phyloP scores from a whole-genome alignment of 2,329 filamentous ascomycete genomes.

The Pyrenophora seminiperda region DNA sequence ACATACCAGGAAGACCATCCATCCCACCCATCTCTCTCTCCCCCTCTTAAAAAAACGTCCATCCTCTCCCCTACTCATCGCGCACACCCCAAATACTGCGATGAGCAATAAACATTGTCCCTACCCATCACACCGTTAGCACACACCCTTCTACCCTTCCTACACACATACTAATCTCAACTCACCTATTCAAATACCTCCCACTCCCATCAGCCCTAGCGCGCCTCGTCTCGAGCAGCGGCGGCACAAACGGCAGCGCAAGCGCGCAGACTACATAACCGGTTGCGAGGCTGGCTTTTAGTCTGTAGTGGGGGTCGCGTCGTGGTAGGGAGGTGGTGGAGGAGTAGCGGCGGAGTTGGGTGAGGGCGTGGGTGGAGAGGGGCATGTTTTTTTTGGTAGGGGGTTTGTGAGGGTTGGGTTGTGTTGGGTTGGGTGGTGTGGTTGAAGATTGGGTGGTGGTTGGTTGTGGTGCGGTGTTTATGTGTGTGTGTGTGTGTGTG shows the following conservation, averaged over 20 bases:
- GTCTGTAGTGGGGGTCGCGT: constrained; percentile 43
- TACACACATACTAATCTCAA: no score
- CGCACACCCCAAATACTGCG: constrained; percentile 35
- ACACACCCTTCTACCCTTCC: background rate
- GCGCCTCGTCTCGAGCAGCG: constrained; percentile 45
- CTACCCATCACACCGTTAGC: constrained; percentile 13
- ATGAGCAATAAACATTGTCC: constrained; percentile 36
- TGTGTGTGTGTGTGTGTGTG: no score
- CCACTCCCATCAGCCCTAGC: constrained; percentile 47
- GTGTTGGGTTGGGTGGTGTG: background rate
- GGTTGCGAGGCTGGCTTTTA: constrained; percentile 45
- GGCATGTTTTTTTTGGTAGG: constrained; percentile 30
- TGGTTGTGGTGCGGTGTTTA: background rate
- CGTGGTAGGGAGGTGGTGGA: constrained; percentile 38
- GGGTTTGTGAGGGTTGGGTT: background rate
- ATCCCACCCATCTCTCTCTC: no score
- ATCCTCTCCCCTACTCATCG: no score
- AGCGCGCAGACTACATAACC: constrained; percentile 47
- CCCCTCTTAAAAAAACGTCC: no score
- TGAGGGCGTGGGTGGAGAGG: constrained; percentile 37
- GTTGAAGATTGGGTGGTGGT: background rate
- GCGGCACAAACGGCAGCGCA: constrained; percentile 49
- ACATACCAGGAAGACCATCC: no score
- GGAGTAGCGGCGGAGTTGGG: constrained; percentile 45
- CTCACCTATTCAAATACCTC: constrained; percentile 46